Evolutionary conservation across 2,329 filamentous ascomycete genomes (phyloP).

Genomic region (Phaeoacremonium minimum): DNA sequence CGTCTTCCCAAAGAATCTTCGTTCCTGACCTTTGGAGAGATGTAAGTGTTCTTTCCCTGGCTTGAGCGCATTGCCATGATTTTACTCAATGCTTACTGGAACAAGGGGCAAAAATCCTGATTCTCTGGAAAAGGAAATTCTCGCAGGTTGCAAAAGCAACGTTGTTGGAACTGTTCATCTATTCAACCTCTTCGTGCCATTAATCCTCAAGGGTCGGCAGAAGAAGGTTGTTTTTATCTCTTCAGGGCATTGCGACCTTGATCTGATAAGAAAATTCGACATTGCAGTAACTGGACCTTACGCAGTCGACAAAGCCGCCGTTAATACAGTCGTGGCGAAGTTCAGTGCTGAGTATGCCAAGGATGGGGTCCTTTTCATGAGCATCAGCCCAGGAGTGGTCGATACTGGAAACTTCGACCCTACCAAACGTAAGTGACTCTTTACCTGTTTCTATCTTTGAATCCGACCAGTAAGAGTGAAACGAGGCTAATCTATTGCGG

Average conservation of each 20-base stretch:
- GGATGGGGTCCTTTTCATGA: conserved; percentile 48
- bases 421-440: conserved; percentile 14
- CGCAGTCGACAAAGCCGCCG: conserved; percentile 42
- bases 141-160: conserved; percentile 36
- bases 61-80: too few relatives aligned
- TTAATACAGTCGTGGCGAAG: conserved; percentile 50
- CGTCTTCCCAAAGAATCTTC: conserved; percentile 21
- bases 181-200: conserved; percentile 47
- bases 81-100: too few relatives aligned
- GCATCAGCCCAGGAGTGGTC: conserved; percentile 47
- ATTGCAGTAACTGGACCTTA: conserved; percentile 33
- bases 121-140: conserved; percentile 25
- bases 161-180: conserved; percentile 47
- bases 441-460: background rate
- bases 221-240: conserved; percentile 53
- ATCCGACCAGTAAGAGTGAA: background rate
- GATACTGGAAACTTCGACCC: conserved; percentile 29
- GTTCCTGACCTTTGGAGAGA: conserved; percentile 24
- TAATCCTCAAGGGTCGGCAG: conserved; percentile 40
- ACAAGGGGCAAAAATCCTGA: background rate
- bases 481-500: too few relatives aligned
- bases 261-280: conserved; percentile 30
- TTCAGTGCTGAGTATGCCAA: conserved; percentile 42
- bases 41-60: conserved; percentile 25
- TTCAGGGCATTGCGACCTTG: conserved; percentile 41